Percentiles rank a stretch among this genome's conserved stretches.
Evolutionary conservation across 129 eudicot genomes (phyloP).

Genomic region (Chrysanthemum seticuspe): DNA sequence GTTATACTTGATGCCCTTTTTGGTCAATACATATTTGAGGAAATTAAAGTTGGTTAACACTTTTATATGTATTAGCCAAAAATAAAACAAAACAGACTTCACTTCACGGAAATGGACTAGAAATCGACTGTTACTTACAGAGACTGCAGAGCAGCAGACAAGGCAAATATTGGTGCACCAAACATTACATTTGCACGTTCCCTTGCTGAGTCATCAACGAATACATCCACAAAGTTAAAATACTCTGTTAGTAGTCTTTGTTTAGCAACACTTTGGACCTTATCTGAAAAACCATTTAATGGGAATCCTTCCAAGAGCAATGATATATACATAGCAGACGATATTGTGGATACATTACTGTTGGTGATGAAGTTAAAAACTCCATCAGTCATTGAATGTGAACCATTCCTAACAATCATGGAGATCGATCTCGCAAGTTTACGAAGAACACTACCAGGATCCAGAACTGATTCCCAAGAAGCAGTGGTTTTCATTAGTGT

Average conservation of each 20-base stretch:
- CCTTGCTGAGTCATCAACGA: slow-evolving; percentile 34
- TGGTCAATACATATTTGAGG: no score
- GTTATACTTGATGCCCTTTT: no score
- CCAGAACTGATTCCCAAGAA: slow-evolving; percentile 46
- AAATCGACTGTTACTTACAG: no score
- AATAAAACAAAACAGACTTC: no score
- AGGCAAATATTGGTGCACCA: no score
- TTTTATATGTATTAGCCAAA: no score
- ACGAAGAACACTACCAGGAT: slow-evolving; percentile 49
- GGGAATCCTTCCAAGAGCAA: slow-evolving; percentile 90
- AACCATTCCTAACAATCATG: slow-evolving; percentile 44
- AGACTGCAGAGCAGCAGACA: no score
- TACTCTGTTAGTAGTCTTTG: slow-evolving; percentile 58
- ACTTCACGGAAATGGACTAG: no score
- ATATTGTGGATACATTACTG: slow-evolving; percentile 31
- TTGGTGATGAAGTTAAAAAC: slow-evolving; percentile 50
- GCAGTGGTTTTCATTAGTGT: slow-evolving; percentile 41
- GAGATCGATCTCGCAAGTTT: slow-evolving; percentile 72
- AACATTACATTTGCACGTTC: no score
- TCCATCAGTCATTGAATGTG: slow-evolving; percentile 51
- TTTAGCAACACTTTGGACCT: slow-evolving; percentile 55
- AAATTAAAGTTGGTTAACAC: no score
- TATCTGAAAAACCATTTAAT: slow-evolving; percentile 60
- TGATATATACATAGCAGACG: slow-evolving; percentile 49
- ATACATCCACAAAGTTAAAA: slow-evolving; percentile 58